Evolutionary conservation across 1,139 yeast species (phyloP).

Genomic region (Pichia sp.): DNA sequence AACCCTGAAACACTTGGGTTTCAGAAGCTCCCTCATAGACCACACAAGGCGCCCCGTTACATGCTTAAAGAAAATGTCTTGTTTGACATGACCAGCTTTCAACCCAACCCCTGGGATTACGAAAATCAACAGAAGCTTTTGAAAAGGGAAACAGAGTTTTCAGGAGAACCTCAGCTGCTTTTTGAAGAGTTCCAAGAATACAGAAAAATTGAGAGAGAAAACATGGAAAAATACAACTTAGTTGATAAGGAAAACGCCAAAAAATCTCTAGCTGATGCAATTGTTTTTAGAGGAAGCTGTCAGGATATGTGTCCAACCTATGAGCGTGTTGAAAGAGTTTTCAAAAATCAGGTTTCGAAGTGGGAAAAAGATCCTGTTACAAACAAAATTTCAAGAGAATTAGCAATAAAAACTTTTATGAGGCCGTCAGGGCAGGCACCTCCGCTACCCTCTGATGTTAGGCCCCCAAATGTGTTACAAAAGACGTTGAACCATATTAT

Average conservation of each 20-base stretch:
- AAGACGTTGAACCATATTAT: conserved; percentile 67
- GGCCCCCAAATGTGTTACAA: conserved; percentile 78
- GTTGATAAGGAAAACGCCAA: conserved; percentile 87
- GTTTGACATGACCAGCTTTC: conserved; percentile 28
- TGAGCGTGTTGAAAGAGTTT: conserved; percentile 83
- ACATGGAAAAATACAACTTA: conserved; percentile 77
- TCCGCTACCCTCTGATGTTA: conserved; percentile 92
- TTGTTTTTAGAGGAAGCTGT: conserved; percentile 82
- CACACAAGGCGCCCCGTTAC: conserved; percentile 27
- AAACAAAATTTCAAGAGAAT: conserved; percentile 55
- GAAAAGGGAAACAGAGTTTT: conserved; percentile 36
- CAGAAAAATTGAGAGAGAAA: conserved; percentile 70
- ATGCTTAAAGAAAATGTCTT: conserved; percentile 29
- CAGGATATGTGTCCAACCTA: conserved; percentile 91
- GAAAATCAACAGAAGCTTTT: conserved; percentile 47
- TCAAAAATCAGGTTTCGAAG: conserved; percentile 80
- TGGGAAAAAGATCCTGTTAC: conserved; percentile 67
- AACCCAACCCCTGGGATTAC: conserved; percentile 50
- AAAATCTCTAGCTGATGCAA: conserved; percentile 82
- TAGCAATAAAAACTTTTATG: conserved; percentile 89
- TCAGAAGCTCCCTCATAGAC: conserved; percentile 19
- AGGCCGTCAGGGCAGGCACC: conserved; percentile 99
- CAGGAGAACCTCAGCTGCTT: conserved; percentile 44
- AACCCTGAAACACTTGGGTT: conserved; percentile 29
- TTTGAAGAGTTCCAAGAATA: conserved; percentile 62